Evolutionary conservation across 2,329 filamentous ascomycete species (phyloP), one percentile per base, ranked within the genome.

Genomic region (Monilinia vaccinii-corymbosi): DNA sequence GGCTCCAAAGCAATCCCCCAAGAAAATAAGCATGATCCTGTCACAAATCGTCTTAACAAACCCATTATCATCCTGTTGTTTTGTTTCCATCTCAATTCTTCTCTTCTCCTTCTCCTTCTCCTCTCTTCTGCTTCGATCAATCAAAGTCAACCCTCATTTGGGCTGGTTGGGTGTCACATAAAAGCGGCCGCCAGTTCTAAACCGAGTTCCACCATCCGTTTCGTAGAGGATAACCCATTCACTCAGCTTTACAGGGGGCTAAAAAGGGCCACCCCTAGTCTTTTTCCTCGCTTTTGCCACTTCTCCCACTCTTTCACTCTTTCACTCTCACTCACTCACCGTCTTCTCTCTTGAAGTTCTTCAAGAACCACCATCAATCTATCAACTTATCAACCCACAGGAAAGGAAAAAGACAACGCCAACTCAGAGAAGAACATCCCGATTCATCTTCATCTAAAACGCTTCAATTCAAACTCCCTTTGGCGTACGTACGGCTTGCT

Each of bases 361-460:
- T 36, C 34, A 14, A 36, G 14, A 36, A 28, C 13, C 21, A 28
- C 3, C 25, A 6, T 28, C 25, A 28, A 28, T 6, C 6, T 28
- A 6, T 28, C 25, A 28, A 28, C 25, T 28, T 28, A 6, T 28
- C 25, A 28, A 28, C 25, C 6, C 25, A 28, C 25, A 6, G 9
- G 18, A 46, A 18, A n/a, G 25, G 10, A 51, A 44, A 4, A 44
- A 4, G 13, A 31, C 10, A 32, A 52, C 47, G 62, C 64, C 65
- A 65, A 38, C 63, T 62, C 60, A 64, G 44, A 52, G 47, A 51
- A 34, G 8, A 51, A 42, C 3, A 51, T 45, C 36, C 46, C 34
- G 16, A n/a, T 21, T 38, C 32, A 42, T 25, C 49, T 64, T 64
- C 64, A 66, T 62, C 64, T 63, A 62, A 55, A 51, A 56, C 61